A percentile compares a stretch with the other conserved stretches of the same genome.
Evolutionary conservation across 306 rosid genomes (phyloP).

Genomic region (Rosa lucieae): DNA sequence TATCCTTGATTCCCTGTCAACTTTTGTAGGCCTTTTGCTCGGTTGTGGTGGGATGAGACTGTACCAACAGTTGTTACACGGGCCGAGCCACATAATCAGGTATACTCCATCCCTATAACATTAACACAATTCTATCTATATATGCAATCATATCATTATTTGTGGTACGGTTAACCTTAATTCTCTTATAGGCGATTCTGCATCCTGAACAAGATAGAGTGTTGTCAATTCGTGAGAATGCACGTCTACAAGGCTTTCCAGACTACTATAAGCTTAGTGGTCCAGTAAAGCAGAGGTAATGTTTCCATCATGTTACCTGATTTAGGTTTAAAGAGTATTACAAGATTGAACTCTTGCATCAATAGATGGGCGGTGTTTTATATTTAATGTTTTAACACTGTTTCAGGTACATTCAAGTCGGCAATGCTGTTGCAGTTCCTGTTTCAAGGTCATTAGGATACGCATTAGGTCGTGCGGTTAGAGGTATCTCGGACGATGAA

Average conservation of each 20-base stretch:
- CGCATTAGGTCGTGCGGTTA: conserved; percentile 55
- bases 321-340: background rate
- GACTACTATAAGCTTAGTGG: conserved; percentile 52
- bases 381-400: background rate
- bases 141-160: background rate
- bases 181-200: conserved; percentile 24
- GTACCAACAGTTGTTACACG: conserved; percentile 53
- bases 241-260: conserved; percentile 75
- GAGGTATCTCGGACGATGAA: conserved; percentile 29
- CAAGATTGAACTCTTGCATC: too few relatives aligned
- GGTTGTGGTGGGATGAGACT: conserved; percentile 54
- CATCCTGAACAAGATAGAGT: conserved; percentile 75
- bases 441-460: conserved; percentile 78
- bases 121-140: background rate
- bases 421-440: conserved; percentile 89
- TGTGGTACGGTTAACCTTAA: too few relatives aligned
- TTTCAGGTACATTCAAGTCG: conserved; percentile 79
- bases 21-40: conserved; percentile 43
- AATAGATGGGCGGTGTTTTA: too few relatives aligned
- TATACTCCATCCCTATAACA: background rate
- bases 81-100: conserved; percentile 57
- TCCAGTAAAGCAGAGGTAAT: conserved; percentile 63
- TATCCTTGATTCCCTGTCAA: background rate
- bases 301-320: background rate
- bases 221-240: conserved; percentile 62